Evolutionary conservation across 768 basidiomycete genomes (phyloP), one percentile per base, ranked within the genome.

Genomic region (Suillus luteus): DNA sequence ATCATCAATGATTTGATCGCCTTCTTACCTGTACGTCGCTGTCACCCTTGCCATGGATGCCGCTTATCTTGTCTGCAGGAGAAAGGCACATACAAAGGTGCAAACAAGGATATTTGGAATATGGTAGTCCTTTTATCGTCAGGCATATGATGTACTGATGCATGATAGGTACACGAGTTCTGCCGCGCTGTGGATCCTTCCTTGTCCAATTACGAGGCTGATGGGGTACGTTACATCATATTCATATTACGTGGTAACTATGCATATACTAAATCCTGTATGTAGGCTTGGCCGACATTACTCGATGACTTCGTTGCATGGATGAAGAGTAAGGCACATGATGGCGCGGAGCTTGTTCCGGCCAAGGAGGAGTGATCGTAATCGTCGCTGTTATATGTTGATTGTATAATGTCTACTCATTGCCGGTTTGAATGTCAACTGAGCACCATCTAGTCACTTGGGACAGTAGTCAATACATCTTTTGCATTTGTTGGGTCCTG

Each of bases 51-150:
- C 48, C 38, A 41, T 5, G 35, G 54, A 12, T 55, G 48, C 9
- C 58, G 31, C 10, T 15, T 43, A 12, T 43, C 14, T 24, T 24
- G 37, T 31, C 46, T 62, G 60, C 62, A 81, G 77, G 77, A 85
- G 59, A 80, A 75, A 64, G 84, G 82, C 8, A 81, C 78, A 4
- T 92, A 91, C 76, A 93, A 88, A 70, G 90, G 88, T 0, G 85
- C 87, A 15, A 94, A 92, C 74, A 91, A 91, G 70, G 93, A 95
- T 75, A 76, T 93, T 10, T 95, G 93, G 93, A 84, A 76, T 62
- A 94, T 94, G 92, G 92, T 90, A 15, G 81, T 77, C 38, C 40
- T 31, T 62, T 43, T 19, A 12, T 37, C 31, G 12, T 51, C 27
- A 19, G 46, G 22, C 27, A 27, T 27, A 27, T 14, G 55, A 55